Percentiles rank a stretch among this genome's conserved stretches.
Evolutionary conservation across 306 rosid genomes (phyloP).

Genomic region (Hippophae tibetana): DNA sequence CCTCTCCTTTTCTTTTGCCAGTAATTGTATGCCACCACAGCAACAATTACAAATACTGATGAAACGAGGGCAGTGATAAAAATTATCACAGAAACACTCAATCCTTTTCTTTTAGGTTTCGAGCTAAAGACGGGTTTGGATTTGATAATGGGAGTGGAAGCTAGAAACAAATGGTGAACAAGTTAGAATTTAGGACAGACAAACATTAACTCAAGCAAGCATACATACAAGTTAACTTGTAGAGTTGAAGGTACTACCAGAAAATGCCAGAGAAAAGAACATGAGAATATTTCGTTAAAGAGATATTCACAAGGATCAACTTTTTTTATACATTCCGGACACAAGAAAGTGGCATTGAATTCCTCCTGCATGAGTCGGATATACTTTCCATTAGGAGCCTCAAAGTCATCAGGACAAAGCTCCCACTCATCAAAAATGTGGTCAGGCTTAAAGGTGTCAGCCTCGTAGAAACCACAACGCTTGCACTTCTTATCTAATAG

Average conservation of each 20-base stretch:
- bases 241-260: too few relatives aligned
- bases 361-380: conserved; percentile 43
- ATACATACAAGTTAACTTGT: too few relatives aligned
- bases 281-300: conserved; percentile 1
- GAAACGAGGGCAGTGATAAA: conserved; percentile 31
- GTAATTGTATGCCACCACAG: conserved; percentile 42
- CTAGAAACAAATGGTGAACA: conserved; percentile 26
- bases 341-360: conserved; percentile 59
- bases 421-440: conserved; percentile 86
- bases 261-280: neutral
- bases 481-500: conserved; percentile 59
- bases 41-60: conserved; percentile 25
- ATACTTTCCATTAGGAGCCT: conserved; percentile 42
- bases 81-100: conserved; percentile 35
- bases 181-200: neutral
- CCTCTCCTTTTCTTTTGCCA: conserved; percentile 71
- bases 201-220: neutral
- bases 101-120: conserved; percentile 16
- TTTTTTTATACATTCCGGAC: conserved; percentile 40
- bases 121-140: conserved; percentile 16
- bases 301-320: conserved; percentile 40
- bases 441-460: conserved; percentile 48
- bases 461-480: conserved; percentile 85
- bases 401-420: conserved; percentile 79
- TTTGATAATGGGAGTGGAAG: conserved; percentile 8